These are phyloP conservation scores for Penicillium canariense DNA, from an alignment of 495 filamentous ascomycete species.

Conservation along the genomic window DNA sequence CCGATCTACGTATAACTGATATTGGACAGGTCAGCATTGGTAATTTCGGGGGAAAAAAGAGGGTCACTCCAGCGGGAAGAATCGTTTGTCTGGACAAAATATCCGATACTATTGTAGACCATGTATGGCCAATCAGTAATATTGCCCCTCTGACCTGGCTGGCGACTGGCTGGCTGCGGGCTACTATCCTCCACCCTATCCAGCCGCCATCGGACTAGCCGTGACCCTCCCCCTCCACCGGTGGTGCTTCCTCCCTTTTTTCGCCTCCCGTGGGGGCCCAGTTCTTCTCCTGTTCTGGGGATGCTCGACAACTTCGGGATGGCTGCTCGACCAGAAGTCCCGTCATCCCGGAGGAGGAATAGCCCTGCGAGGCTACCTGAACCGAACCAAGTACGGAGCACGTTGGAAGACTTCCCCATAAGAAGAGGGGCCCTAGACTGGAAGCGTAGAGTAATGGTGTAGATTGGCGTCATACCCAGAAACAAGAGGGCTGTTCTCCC, in stretches of 20 bases:
- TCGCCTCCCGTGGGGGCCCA: conserved; percentile 1
- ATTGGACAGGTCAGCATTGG: neutral
- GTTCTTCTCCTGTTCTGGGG: neutral
- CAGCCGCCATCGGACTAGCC: neutral
- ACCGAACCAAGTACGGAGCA: no score
- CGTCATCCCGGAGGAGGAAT: neutral
- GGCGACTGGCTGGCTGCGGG: neutral
- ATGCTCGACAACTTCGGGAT: conserved; percentile 6
- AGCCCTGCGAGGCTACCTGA: no score
- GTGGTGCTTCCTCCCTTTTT: conserved; percentile 1
- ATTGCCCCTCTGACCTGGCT: neutral
- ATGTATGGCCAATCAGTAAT: neutral
- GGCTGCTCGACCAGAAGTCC: neutral
- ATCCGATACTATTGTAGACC: conserved; percentile 1
- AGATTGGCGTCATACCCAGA: neutral
- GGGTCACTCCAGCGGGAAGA: neutral
- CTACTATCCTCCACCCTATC: neutral
- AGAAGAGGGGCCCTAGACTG: conserved; percentile 4
- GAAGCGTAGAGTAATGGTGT: conserved; percentile 2
- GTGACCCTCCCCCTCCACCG: neutral
- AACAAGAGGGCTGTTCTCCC: neutral
- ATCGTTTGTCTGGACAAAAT: conserved; percentile 1
- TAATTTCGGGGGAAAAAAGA: neutral
- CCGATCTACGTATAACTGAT: neutral
- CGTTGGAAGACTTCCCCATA: neutral